Conservation (phyloP, 805 yeast genomes). For the Candida piceae region DNA sequence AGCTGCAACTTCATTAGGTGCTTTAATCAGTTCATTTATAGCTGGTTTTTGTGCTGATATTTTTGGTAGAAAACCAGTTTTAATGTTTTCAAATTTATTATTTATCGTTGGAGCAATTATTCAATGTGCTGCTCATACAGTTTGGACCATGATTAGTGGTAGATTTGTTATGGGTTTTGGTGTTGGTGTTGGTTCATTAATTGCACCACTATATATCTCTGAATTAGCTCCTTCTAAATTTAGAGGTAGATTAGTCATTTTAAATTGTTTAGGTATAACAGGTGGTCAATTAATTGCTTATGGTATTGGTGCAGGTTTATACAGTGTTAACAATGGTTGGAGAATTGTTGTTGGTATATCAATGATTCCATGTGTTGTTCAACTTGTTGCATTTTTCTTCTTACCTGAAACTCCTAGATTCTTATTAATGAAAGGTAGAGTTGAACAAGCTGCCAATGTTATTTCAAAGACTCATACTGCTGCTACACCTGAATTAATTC, state of each 20-base stretch:
- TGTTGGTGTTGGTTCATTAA: constrained; percentile 90
- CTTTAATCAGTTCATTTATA: constrained; percentile 67
- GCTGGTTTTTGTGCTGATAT: constrained; percentile 83
- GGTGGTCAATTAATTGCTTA: constrained; percentile 95
- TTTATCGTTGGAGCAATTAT: constrained; percentile 81
- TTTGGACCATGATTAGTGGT: constrained; percentile 91
- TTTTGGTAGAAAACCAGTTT: constrained; percentile 79
- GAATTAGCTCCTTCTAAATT: constrained; percentile 91
- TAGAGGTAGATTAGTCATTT: constrained; percentile 85
- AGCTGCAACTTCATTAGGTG: constrained; percentile 92
- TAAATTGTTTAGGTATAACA: constrained; percentile 85
- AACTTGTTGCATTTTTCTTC: constrained; percentile 40
- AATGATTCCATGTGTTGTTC: constrained; percentile 45
- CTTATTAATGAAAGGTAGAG: constrained; percentile 40
- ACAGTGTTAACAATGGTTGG: constrained; percentile 43
- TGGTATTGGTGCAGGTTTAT: constrained; percentile 53
- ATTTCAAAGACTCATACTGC: constrained; percentile 34
- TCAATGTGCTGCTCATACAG: constrained; percentile 74
- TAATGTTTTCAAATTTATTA: constrained; percentile 68
- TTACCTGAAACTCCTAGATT: constrained; percentile 54
- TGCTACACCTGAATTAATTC: constrained; percentile 34
- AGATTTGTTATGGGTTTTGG: constrained; percentile 94
- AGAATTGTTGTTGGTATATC: constrained; percentile 46
- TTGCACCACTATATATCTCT: constrained; percentile 89
- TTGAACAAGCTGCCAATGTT: constrained; percentile 36